Evolutionary conservation across 345 rosid species (phyloP), one percentile per base, ranked within the genome.

Genomic region (Bruguiera sexangula): DNA sequence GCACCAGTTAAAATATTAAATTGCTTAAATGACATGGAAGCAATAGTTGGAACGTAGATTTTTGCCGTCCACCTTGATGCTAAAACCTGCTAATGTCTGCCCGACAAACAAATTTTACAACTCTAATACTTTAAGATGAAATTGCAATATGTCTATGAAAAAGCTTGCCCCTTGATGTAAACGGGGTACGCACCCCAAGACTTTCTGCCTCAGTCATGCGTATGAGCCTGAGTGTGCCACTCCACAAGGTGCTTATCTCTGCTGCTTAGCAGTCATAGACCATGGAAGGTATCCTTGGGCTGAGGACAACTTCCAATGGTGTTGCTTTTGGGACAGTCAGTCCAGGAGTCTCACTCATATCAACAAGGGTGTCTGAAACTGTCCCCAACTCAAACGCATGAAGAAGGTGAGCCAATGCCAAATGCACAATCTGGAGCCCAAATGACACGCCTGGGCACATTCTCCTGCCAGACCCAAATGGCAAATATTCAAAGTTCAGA

Each of bases 381-480:
- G 68, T 61, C 63, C 19, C 34, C 10, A 67, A 6, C 21, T 74
- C 69, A 55, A 68, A 74, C 4, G 63, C 77, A 19, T 74, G 77
- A 39, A 67, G 63, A 30, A 74, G 54, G 20, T 62, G 30, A 60
- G 72, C 77, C 52, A 68, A n/a, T 20, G 77, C 15, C 31, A 73
- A 27, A 27, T 61, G 34, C 68, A 67, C 32, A 26, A 53, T 67
- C 55, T 62, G 67, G 4, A 67, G 62, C 3, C 31, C 72, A 3
- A 67, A 67, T 16, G 66, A 50, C 39, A 61, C 30, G 7, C 77
- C 77, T 8, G 72, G 77, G 31, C 77, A 73, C 58, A 55, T 60
- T 37, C 77, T 73, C 53, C 77, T 62, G 10, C 77, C 77, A 20
- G 68, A 51, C 15, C 72, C 52, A 54, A 74, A 74, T 29, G 72